Conservation (phyloP, 1,284 basidiomycete species). For the Filobasidium uniguttulatum region DNA sequence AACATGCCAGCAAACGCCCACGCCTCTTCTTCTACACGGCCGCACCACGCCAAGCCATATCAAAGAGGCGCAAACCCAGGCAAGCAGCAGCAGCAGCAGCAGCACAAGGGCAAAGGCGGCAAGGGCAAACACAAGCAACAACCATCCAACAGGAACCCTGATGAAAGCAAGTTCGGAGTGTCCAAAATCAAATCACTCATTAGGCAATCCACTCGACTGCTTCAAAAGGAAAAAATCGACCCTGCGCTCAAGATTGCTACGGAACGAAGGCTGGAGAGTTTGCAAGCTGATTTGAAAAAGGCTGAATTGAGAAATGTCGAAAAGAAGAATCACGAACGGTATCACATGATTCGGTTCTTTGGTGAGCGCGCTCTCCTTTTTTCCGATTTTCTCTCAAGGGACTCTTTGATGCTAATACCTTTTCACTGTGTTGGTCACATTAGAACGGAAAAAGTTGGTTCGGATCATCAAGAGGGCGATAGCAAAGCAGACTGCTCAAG, state of each 20-base stretch:
- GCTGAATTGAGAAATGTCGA: constrained; percentile 52
- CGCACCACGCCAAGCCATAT: neutral
- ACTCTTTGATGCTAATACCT: too few relatives aligned
- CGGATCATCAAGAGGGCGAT: constrained; percentile 54
- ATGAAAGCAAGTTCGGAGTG: constrained; percentile 20
- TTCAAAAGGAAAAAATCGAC: constrained; percentile 56
- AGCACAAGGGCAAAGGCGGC: constrained; percentile 7
- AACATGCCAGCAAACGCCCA: neutral
- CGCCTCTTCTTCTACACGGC: neutral
- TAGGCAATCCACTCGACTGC: constrained; percentile 59
- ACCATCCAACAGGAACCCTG: constrained; percentile 9
- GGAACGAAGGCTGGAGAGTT: constrained; percentile 55
- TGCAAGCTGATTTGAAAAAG: constrained; percentile 58
- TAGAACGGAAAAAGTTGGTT: constrained; percentile 66
- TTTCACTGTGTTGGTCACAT: too few relatives aligned
- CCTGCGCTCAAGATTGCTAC: constrained; percentile 63
- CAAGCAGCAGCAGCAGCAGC: constrained; percentile 7
- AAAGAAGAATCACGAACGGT: constrained; percentile 53
- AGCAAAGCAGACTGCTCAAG: constrained; percentile 29
- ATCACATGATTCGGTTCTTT: constrained; percentile 80
- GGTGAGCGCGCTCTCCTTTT: constrained; percentile 44
- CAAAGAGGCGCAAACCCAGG: constrained; percentile 1
- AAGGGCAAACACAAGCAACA: constrained; percentile 3
- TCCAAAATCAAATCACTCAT: constrained; percentile 61
- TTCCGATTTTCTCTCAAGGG: neutral